Evolutionary conservation across 2,329 filamentous ascomycete genomes (phyloP).

Genomic region (Tolypocladium pustulatum): DNA sequence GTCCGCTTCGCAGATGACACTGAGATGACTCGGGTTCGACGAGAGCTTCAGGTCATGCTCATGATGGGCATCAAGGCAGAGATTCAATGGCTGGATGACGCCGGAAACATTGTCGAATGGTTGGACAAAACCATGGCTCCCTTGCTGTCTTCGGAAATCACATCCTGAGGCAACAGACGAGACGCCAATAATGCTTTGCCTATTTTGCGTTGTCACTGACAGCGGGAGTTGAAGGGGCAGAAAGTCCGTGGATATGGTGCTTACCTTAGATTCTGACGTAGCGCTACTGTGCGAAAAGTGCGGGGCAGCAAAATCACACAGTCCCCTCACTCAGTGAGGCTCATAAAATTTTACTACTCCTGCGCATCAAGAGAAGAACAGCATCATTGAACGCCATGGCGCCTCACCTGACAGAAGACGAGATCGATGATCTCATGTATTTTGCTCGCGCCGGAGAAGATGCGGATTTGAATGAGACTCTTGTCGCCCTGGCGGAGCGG

Average conservation of each 20-base stretch:
- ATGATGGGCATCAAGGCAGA: slow-evolving; percentile 67
- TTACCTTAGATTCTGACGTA: not conserved
- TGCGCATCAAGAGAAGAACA: slow-evolving; percentile 2
- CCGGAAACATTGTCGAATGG: slow-evolving; percentile 39
- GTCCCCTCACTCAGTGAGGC: slow-evolving; percentile 24
- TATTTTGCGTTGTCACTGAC: too few species aligned
- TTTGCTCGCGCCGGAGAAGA: slow-evolving; percentile 70
- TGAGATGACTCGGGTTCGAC: slow-evolving; percentile 28
- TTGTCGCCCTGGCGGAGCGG: slow-evolving; percentile 50
- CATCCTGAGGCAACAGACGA: not conserved
- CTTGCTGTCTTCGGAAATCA: not conserved
- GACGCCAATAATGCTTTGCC: not conserved
- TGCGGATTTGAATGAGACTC: slow-evolving; percentile 49
- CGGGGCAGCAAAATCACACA: slow-evolving; percentile 22
- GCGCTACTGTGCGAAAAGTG: slow-evolving; percentile 23
- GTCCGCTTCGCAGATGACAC: slow-evolving; percentile 14
- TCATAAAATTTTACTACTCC: slow-evolving; percentile 17
- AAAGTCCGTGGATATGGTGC: too few species aligned
- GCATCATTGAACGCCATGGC: slow-evolving; percentile 24
- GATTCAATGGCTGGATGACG: slow-evolving; percentile 58
- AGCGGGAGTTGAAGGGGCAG: not conserved
- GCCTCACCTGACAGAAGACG: slow-evolving; percentile 57
- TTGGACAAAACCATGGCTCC: slow-evolving; percentile 30
- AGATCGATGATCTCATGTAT: slow-evolving; percentile 88
- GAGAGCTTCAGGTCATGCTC: slow-evolving; percentile 62